Percentiles rank a stretch among this genome's conserved stretches.
phyloP scores from a whole-genome alignment of 169 alveolate species.

The Eimeria maxima region DNA sequence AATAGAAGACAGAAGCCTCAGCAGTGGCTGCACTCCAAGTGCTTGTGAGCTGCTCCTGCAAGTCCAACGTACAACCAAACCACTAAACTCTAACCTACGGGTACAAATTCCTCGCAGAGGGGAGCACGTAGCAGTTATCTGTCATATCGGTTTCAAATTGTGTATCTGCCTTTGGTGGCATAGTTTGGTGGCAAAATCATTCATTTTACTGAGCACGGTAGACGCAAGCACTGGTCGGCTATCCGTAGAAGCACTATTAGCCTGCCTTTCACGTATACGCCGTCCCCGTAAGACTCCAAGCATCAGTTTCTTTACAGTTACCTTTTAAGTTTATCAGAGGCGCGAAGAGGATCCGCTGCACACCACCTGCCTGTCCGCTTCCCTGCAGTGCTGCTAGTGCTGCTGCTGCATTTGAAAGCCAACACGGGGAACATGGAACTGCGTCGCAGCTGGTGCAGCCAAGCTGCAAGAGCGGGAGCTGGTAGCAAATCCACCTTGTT shows the following conservation, averaged over 20 bases:
- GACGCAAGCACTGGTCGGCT: not conserved
- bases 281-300: not conserved
- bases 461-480: conserved; percentile 87
- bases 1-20: conserved; percentile 53
- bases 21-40: conserved; percentile 56
- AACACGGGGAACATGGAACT: conserved; percentile 83
- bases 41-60: conserved; percentile 74
- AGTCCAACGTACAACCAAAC: not conserved
- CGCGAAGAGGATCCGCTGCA: conserved; percentile 50
- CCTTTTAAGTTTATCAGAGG: conserved; percentile 52
- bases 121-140: not conserved
- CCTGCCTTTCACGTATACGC: not conserved
- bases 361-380: conserved; percentile 53
- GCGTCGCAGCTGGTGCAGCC: conserved; percentile 85
- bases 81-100: not conserved
- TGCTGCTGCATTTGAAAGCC: conserved; percentile 81
- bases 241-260: not conserved
- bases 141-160: too few species aligned
- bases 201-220: too few species aligned
- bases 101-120: not conserved
- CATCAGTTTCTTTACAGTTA: not conserved
- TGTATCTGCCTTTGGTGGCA: too few species aligned
- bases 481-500: conserved; percentile 97
- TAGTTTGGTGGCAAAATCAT: too few species aligned
- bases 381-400: conserved; percentile 62